Percentiles rank a stretch among this genome's conserved stretches.
Conservation (phyloP, 1,284 basidiomycete species). For the Cryptococcus neoformans region DNA sequence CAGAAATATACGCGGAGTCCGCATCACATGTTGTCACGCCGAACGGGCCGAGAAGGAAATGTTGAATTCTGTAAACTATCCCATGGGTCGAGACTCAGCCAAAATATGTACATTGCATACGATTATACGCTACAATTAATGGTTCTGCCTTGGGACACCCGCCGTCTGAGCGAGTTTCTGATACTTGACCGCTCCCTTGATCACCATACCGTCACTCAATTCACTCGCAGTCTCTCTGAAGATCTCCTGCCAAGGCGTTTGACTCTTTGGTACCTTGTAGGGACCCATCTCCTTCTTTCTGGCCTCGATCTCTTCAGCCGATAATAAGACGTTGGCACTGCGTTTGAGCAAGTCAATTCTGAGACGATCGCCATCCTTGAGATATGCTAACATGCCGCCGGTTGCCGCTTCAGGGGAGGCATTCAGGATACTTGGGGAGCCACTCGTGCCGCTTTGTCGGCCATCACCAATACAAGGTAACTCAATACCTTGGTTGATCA, state of each 20-base stretch:
- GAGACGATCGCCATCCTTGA: slow-evolving; percentile 47
- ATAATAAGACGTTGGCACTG: slow-evolving; percentile 37
- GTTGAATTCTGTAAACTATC: no score
- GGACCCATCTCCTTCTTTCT: slow-evolving; percentile 37
- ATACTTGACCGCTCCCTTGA: slow-evolving; percentile 44
- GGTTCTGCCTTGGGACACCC: slow-evolving; percentile 42
- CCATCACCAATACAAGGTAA: slow-evolving; percentile 50
- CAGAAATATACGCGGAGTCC: no score
- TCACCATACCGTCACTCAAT: slow-evolving; percentile 47
- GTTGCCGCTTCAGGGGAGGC: slow-evolving; percentile 47
- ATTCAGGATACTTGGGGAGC: slow-evolving; percentile 48
- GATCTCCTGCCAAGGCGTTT: slow-evolving; percentile 50
- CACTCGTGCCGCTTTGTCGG: slow-evolving; percentile 46
- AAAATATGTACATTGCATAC: no score
- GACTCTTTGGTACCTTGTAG: slow-evolving; percentile 33
- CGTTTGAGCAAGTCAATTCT: slow-evolving; percentile 44
- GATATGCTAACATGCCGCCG: slow-evolving; percentile 45
- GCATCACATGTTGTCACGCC: no score
- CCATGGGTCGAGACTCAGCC: no score
- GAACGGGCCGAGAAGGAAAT: no score
- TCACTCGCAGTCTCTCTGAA: slow-evolving; percentile 42
- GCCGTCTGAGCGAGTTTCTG: slow-evolving; percentile 45
- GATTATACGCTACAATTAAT: slow-evolving; percentile 16
- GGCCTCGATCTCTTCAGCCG: slow-evolving; percentile 31
- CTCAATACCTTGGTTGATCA: slow-evolving; percentile 48